Percentiles rank a stretch among this genome's conserved stretches.
phyloP scores from a whole-genome alignment of 192 early-diverging fungal genomes.

The Coemansia sp. region DNA sequence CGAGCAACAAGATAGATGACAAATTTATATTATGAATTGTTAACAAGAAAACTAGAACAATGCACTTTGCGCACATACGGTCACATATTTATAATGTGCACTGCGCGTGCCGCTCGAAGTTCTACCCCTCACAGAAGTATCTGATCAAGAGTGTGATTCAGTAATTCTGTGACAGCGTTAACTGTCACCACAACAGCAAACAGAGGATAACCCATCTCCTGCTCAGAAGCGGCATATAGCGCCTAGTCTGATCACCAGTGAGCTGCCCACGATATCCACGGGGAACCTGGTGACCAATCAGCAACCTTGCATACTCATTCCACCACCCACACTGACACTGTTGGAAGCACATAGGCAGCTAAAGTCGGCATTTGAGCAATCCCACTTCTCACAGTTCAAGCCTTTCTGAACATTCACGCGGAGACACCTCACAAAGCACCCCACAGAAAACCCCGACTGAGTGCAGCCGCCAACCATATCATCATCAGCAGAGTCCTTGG shows the following conservation, averaged over 20 bases:
- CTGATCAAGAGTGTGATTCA: too few relatives aligned
- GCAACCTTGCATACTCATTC: not conserved
- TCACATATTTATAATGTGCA: too few relatives aligned
- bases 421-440: not conserved
- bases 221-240: slow-evolving; percentile 13
- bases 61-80: too few relatives aligned
- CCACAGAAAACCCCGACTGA: not conserved
- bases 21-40: too few relatives aligned
- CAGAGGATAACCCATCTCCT: not conserved
- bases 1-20: too few relatives aligned
- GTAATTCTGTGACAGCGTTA: too few relatives aligned
- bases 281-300: slow-evolving; percentile 10
- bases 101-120: too few relatives aligned
- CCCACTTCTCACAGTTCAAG: not conserved
- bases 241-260: slow-evolving; percentile 9
- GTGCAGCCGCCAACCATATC: not conserved
- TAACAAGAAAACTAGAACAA: too few relatives aligned
- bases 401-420: slow-evolving; percentile 1
- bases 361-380: not conserved
- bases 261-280: not conserved
- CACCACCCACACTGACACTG: not conserved
- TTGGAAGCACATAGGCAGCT: not conserved
- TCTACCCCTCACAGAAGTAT: too few relatives aligned
- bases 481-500: too few relatives aligned
- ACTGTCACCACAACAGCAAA: not conserved